A percentile compares a stretch with the other conserved stretches of the same genome.
phyloP scores from a whole-genome alignment of 2,329 filamentous ascomycete genomes.

The Ilyonectria sp. region DNA sequence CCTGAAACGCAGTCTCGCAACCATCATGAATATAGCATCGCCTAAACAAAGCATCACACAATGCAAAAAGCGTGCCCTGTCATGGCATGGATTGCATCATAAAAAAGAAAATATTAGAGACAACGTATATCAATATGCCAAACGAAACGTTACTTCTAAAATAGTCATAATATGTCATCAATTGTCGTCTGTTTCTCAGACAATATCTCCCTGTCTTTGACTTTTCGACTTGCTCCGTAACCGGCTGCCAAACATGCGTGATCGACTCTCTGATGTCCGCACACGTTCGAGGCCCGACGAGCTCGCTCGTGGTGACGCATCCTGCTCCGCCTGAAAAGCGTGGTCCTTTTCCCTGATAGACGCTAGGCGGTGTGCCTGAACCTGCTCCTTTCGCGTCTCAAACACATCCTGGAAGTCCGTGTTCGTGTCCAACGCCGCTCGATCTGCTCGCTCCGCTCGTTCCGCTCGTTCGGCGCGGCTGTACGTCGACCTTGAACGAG shows the following conservation, averaged over 20 bases:
- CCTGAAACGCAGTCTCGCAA: too few relatives aligned
- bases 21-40: background rate
- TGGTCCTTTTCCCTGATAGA: slow-evolving; percentile 57
- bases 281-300: slow-evolving; percentile 48
- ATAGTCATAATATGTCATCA: slow-evolving; percentile 25
- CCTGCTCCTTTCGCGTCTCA: slow-evolving; percentile 57
- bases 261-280: slow-evolving; percentile 46
- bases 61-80: background rate
- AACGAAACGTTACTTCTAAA: slow-evolving; percentile 14
- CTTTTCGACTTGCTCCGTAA: slow-evolving; percentile 50
- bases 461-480: slow-evolving; percentile 10
- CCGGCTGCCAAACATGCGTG: slow-evolving; percentile 49
- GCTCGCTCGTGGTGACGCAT: slow-evolving; percentile 46
- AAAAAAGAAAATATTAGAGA: slow-evolving; percentile 3
- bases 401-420: slow-evolving; percentile 64
- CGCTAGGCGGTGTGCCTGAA: slow-evolving; percentile 54
- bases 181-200: slow-evolving; percentile 37
- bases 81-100: background rate
- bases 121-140: background rate
- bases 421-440: slow-evolving; percentile 49
- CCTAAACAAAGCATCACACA: background rate
- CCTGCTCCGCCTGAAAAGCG: slow-evolving; percentile 47
- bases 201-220: slow-evolving; percentile 45
- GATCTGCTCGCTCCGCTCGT: slow-evolving; percentile 22
- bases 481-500: slow-evolving; percentile 18